Evolutionary conservation across 2,329 filamentous ascomycete genomes (phyloP), one percentile per base, ranked within the genome.

Genomic region (Bipolaris gigantea): DNA sequence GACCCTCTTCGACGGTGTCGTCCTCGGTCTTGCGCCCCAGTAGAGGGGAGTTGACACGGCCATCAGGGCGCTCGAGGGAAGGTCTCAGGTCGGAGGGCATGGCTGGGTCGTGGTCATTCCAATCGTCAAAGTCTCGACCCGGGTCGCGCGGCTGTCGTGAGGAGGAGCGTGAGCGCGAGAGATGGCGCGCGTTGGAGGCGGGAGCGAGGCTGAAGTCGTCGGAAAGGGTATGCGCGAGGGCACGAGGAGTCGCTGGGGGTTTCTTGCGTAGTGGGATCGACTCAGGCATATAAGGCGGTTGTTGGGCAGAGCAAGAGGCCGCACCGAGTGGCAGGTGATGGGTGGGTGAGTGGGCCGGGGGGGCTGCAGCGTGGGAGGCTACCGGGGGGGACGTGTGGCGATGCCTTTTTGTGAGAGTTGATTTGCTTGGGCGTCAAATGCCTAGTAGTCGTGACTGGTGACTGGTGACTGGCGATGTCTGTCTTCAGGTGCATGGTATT

Each of bases 81-180:
- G 77, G 73, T 49, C 80, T 71, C 60, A 83, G 71, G 60, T 81
- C 78, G 2, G 79, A 80, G 43, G 79, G 79, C 79, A 81, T 81
- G 54, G 70, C 70, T 50, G 64, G 63, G 59, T 74, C 71, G 67
- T 73, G 73, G 58, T 77, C 75, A 72, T 76, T 76, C 77, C 76
- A 78, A 55, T 75, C 72, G 61, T 77, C 75, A 57, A 77, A 78
- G 25, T 74, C 74, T 66, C 73, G 64, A 63, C 76, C 70, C 16
- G 62, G 70, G 42, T 47, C 56, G 48, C 39, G 44, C 11, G 60
- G 62, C 25, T 48, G 39, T 18, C 66, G 68, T 43, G 65, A 68
- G 5, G 59, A 59, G 42, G 64, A 56, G 43, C 66, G 51, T 40
- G 47, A 45, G 15, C 51, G 50, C 16, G 67, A 71, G 15, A 51